Evolutionary conservation across 306 rosid genomes (phyloP), one percentile per base, ranked within the genome.

Genomic region (Cyclanthera cordifolia): DNA sequence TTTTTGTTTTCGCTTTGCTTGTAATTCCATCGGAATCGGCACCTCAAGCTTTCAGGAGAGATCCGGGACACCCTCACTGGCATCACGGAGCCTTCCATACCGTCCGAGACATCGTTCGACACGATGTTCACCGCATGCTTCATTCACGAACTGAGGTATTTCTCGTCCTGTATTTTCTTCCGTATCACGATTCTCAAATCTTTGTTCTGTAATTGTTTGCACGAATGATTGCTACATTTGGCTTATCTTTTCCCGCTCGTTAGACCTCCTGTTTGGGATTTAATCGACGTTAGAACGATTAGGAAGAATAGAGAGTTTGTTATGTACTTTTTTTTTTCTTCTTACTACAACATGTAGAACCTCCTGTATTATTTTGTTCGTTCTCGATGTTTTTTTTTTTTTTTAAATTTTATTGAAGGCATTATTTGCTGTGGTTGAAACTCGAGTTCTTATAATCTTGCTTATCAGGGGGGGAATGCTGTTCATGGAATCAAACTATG

Each of bases 41-140:
- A 24, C 86, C 84, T 27, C 89, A 89, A 79, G 85, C 99, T 32
- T 93, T 93, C 86, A 72, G 70, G 75, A 73, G 85, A 87, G 90
- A 79, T 50, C 77, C 85, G 3, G 85, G 90, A 19, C 95, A 86
- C 59, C 74, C 88, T 74, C 99, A 93, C 58, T 93, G 99, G 99
- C 99, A 93, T 80, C 99, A 93, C 70, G 78, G 95, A 2, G 96
- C 96, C 76, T 93, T 93, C 82, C 99, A 87, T 75, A 95, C 88
- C 79, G 96, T 93, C 68, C 75, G 87, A 10, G 89, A 89, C 6
- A 71, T 59, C 71, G 82, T 93, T 68, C 94, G 94, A 79, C 79
- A 89, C 76, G 95, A 89, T 27, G 85, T 90, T 69, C 99, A 90
- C 70, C 95, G 94, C 78, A 86, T 90, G 99, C 90, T 93, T 50